Evolutionary conservation across 2,329 filamentous ascomycete genomes (phyloP).

Genomic region (Clarireedia paspali): DNA sequence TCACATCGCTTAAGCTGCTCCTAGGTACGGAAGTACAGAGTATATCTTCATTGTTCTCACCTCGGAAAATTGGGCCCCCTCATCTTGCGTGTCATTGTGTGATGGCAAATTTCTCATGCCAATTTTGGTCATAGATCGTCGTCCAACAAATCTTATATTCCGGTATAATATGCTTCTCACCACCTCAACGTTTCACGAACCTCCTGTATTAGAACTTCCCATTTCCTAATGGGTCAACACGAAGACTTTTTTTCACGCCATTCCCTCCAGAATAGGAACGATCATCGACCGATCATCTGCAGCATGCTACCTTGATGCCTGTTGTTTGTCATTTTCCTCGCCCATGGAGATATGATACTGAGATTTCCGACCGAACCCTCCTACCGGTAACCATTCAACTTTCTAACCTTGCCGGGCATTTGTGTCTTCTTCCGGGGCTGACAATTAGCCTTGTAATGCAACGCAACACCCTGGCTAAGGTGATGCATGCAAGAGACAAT

Average conservation of each 20-base stretch:
- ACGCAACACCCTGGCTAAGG: not conserved
- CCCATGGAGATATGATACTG: conserved; percentile 3
- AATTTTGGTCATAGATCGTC: not conserved
- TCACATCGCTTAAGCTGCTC: not conserved
- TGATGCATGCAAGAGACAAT: conserved; percentile 3
- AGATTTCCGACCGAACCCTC: conserved; percentile 10
- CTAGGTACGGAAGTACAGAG: not conserved
- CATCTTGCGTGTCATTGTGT: not conserved
- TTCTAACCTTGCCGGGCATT: not conserved
- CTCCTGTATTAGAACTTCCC: not conserved
- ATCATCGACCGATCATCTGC: conserved; percentile 7
- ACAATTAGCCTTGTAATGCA: conserved; percentile 3
- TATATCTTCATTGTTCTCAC: not conserved
- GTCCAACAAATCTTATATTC: not conserved
- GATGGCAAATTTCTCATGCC: not conserved
- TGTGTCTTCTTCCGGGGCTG: not conserved
- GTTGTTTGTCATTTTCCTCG: not conserved
- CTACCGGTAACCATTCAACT: conserved; percentile 4
- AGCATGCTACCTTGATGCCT: conserved; percentile 5
- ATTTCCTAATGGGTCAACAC: conserved; percentile 3
- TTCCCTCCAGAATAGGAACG: not conserved
- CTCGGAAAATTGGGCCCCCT: not conserved
- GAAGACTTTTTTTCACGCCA: not conserved
- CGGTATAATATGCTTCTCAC: too few species aligned
- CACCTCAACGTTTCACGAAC: not conserved